phyloP scores from a whole-genome alignment of 2,329 filamentous ascomycete genomes.

The Grosmannia clavigera region DNA sequence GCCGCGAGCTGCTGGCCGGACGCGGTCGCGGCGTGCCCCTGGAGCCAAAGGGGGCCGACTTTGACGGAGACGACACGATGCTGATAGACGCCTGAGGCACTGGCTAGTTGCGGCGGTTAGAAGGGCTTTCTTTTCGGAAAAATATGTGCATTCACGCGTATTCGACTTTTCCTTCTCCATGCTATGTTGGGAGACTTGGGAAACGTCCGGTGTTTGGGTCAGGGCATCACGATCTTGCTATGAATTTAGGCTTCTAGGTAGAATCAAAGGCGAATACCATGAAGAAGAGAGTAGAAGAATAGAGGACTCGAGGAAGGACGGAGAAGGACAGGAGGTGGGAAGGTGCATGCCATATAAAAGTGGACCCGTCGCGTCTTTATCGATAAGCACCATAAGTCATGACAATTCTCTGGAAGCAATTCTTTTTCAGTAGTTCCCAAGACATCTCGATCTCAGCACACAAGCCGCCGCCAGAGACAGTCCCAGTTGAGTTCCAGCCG shows the following conservation, averaged over 20 bases:
- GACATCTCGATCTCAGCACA: neutral
- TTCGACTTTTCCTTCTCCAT: neutral
- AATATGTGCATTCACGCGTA: neutral
- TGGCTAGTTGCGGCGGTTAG: neutral
- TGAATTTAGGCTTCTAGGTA: neutral
- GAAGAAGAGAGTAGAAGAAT: neutral
- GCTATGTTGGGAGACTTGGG: neutral
- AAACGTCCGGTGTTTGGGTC: slow-evolving; percentile 2
- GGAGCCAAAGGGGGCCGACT: slow-evolving; percentile 40
- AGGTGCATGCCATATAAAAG: neutral
- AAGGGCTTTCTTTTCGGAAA: neutral
- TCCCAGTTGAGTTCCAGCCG: neutral
- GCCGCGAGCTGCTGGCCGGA: slow-evolving; percentile 78
- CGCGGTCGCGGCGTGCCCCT: slow-evolving; percentile 67
- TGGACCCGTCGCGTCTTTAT: slow-evolving; percentile 1
- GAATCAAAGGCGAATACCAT: neutral
- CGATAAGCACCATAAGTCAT: slow-evolving; percentile 2
- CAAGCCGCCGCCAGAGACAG: neutral
- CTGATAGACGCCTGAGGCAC: slow-evolving; percentile 41
- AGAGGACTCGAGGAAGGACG: neutral
- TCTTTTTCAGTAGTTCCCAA: neutral
- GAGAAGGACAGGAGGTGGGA: neutral
- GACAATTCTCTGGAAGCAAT: no score
- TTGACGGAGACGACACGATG: slow-evolving; percentile 88
- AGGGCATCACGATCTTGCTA: neutral